Percentiles rank a stretch among this genome's conserved stretches.
phyloP scores from a whole-genome alignment of 2,329 filamentous ascomycete genomes.

The Ilyonectria mors-panacis region DNA sequence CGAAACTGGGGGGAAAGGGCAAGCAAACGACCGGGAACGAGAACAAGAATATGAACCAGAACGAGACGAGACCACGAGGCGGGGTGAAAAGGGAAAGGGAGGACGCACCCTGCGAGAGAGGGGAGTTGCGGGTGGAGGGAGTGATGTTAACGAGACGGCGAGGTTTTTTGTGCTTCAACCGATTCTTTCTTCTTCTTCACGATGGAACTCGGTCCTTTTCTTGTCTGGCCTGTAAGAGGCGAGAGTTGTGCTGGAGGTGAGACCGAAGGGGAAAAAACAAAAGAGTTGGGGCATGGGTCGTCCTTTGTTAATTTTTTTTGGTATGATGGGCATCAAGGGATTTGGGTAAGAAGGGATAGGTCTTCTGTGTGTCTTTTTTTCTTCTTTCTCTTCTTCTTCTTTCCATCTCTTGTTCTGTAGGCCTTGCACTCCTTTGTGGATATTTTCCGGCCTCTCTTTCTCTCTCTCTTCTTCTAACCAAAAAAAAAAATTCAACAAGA shows the following conservation, averaged over 20 bases:
- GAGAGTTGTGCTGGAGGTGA: background rate
- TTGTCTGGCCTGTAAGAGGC: slow-evolving; percentile 12
- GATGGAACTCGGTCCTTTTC: slow-evolving; percentile 15
- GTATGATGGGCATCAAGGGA: slow-evolving; percentile 36
- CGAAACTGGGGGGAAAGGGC: background rate
- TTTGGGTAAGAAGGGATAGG: slow-evolving; percentile 19
- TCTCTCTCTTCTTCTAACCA: background rate
- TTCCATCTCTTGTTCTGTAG: slow-evolving; percentile 6
- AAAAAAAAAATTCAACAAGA: slow-evolving; percentile 14
- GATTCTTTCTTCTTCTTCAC: background rate
- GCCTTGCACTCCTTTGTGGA: slow-evolving; percentile 29
- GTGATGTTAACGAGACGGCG: background rate
- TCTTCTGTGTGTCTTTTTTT: slow-evolving; percentile 16
- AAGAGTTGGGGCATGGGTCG: slow-evolving; percentile 13
- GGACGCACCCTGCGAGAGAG: background rate
- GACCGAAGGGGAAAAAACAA: background rate
- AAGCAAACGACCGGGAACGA: background rate
- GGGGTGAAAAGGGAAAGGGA: background rate
- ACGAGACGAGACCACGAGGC: slow-evolving; percentile 7
- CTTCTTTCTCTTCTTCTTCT: slow-evolving; percentile 10
- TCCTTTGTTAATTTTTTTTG: slow-evolving; percentile 14
- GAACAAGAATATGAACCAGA: background rate
- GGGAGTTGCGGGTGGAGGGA: background rate
- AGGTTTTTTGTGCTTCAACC: slow-evolving; percentile 6
- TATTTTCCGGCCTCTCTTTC: background rate